These are phyloP conservation scores for Wallacemonas sp. DNA, from an alignment of 208 protist genomes.

Conservation along the genomic window DNA sequence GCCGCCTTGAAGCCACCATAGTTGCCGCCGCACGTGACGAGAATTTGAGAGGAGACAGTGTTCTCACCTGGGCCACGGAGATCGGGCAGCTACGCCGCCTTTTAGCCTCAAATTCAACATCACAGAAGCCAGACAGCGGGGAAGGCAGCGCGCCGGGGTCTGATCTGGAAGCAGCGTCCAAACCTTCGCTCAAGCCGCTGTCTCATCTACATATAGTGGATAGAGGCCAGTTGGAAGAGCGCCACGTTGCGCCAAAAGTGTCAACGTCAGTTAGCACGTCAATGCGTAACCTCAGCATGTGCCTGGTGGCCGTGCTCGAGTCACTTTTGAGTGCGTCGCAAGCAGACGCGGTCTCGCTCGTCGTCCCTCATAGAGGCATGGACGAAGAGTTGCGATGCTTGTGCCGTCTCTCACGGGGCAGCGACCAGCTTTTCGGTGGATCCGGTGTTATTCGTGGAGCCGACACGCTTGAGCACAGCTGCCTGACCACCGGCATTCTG, in stretches of 20 bases:
- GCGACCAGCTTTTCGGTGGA: slow-evolving; percentile 5
- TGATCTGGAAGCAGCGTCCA: neutral
- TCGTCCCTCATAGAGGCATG: slow-evolving; percentile 18
- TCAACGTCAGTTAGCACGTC: neutral
- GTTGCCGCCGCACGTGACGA: neutral
- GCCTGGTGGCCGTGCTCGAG: slow-evolving; percentile 10
- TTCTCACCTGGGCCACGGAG: neutral
- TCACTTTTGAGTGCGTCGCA: neutral
- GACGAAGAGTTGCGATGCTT: slow-evolving; percentile 28
- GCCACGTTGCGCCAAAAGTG: neutral
- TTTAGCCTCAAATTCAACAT: neutral
- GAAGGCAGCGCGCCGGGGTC: too few relatives aligned
- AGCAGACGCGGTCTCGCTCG: slow-evolving; percentile 4
- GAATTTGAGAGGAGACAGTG: neutral
- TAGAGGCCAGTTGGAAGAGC: neutral
- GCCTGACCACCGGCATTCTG: slow-evolving; percentile 12
- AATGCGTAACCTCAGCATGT: slow-evolving; percentile 4
- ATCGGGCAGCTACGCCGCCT: slow-evolving; percentile 7
- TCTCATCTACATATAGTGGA: neutral
- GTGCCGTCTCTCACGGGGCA: neutral
- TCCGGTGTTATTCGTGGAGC: slow-evolving; percentile 16
- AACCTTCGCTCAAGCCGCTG: neutral
- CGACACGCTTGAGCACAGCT: slow-evolving; percentile 22
- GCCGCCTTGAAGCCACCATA: neutral
- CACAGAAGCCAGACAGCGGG: too few relatives aligned